A percentile compares a stretch with the other conserved stretches of the same genome.
Conservation (phyloP, 2,329 filamentous ascomycete species). For the Hyphodiscus sp. region DNA sequence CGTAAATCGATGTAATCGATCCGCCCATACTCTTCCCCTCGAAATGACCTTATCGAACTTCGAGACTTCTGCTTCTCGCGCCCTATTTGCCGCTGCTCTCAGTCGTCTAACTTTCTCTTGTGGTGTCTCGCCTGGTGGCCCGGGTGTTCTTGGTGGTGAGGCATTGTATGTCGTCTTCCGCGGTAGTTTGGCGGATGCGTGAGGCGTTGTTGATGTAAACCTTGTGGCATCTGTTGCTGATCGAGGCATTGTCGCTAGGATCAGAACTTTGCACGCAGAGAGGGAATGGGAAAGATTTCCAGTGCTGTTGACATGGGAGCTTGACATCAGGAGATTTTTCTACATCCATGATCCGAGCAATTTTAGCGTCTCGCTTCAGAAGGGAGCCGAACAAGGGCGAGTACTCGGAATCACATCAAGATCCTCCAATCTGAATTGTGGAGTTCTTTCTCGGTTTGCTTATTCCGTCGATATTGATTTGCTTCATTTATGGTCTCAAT, state of each 20-base stretch:
- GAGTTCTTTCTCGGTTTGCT: too few species aligned
- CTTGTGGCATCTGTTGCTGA: slow-evolving; percentile 75
- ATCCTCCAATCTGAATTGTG: too few species aligned
- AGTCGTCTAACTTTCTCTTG: slow-evolving; percentile 31
- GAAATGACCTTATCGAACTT: slow-evolving; percentile 28
- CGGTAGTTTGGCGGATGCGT: slow-evolving; percentile 58
- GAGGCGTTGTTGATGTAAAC: slow-evolving; percentile 64
- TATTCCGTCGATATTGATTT: too few species aligned
- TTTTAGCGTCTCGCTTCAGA: background rate
- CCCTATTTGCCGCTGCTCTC: slow-evolving; percentile 30
- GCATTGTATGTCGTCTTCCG: slow-evolving; percentile 25
- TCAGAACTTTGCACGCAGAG: background rate
- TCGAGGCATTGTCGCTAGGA: slow-evolving; percentile 41
- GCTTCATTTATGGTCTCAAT: too few species aligned
- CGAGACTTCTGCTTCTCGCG: slow-evolving; percentile 27
- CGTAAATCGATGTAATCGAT: slow-evolving; percentile 31
- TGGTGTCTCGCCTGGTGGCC: slow-evolving; percentile 29
- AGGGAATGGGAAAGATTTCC: background rate
- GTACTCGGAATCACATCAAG: too few species aligned
- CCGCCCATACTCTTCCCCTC: slow-evolving; percentile 30
- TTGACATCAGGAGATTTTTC: slow-evolving; percentile 21
- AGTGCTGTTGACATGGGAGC: slow-evolving; percentile 18
- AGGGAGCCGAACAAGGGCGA: too few species aligned
- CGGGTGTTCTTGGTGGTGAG: slow-evolving; percentile 11
- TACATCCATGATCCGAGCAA: slow-evolving; percentile 11